Conservation (phyloP, 768 basidiomycete species). For the Hericium erinaceus region DNA sequence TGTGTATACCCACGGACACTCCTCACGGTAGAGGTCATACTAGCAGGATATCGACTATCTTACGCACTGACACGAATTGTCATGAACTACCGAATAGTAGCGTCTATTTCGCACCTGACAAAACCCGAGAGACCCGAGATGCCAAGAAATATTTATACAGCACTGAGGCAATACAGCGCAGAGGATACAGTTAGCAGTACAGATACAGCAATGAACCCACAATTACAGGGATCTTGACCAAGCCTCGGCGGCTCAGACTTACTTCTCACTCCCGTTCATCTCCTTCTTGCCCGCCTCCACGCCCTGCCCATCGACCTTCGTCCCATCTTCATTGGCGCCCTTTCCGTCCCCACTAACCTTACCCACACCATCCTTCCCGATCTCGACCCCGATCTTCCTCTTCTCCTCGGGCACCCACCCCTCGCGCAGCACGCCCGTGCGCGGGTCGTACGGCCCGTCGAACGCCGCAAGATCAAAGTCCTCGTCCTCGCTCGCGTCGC, state of each 20-base stretch:
- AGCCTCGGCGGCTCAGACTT: neutral
- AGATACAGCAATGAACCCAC: neutral
- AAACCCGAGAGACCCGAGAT: too few relatives aligned
- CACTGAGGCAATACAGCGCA: neutral
- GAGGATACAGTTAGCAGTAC: neutral
- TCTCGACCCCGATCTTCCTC: neutral
- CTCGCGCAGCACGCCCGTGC: constrained; percentile 9
- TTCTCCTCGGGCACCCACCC: constrained; percentile 3
- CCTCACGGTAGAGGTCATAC: too few relatives aligned
- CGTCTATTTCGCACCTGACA: too few relatives aligned
- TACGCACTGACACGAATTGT: too few relatives aligned
- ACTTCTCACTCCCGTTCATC: neutral
- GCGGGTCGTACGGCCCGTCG: constrained; percentile 13
- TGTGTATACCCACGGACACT: neutral
- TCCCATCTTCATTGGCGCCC: neutral
- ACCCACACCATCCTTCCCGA: neutral
- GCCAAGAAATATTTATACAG: too few relatives aligned
- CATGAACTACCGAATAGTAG: too few relatives aligned
- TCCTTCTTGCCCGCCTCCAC: neutral
- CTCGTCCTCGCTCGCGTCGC: constrained; percentile 11
- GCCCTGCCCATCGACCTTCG: neutral
- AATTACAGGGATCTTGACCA: neutral
- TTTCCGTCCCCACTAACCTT: neutral
- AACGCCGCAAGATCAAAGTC: constrained; percentile 5
- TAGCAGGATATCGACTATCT: too few relatives aligned